Conservation (phyloP, 208 protist species). For the Naegleria fowleri region DNA sequence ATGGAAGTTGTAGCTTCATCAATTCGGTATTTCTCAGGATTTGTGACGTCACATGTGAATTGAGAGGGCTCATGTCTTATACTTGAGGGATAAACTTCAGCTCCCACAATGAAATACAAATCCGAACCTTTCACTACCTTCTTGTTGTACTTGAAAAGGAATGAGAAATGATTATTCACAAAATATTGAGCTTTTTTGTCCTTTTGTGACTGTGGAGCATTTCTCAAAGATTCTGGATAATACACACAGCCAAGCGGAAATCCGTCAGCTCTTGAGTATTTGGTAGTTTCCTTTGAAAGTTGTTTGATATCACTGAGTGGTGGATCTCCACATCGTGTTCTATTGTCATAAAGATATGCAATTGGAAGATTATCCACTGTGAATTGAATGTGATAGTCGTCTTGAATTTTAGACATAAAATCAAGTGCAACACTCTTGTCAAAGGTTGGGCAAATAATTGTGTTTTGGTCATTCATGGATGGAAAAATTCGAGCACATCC, state of each 20-base stretch:
- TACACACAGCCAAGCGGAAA: constrained; percentile 9
- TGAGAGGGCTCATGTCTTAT: neutral
- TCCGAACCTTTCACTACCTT: neutral
- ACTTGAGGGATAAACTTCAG: neutral
- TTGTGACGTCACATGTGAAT: neutral
- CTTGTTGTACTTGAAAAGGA: constrained; percentile 47
- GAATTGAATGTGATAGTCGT: neutral
- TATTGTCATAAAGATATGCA: neutral
- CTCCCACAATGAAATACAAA: neutral
- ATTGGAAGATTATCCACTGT: neutral
- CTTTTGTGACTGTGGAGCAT: too few relatives aligned
- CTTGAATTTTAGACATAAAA: neutral
- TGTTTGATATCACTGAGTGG: neutral
- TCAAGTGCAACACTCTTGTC: neutral
- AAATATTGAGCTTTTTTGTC: neutral
- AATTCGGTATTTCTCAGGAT: constrained; percentile 38
- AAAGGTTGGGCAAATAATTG: too few relatives aligned
- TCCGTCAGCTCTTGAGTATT: constrained; percentile 5
- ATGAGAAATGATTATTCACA: constrained; percentile 56
- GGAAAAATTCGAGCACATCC: too few relatives aligned
- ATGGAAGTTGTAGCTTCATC: constrained; percentile 35
- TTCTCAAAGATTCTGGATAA: too few relatives aligned
- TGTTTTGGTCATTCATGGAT: too few relatives aligned
- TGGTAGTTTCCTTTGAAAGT: neutral
- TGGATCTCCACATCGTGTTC: neutral